Conservation (phyloP, 768 basidiomycete species). For the Hygrophoropsis aurantiaca region DNA sequence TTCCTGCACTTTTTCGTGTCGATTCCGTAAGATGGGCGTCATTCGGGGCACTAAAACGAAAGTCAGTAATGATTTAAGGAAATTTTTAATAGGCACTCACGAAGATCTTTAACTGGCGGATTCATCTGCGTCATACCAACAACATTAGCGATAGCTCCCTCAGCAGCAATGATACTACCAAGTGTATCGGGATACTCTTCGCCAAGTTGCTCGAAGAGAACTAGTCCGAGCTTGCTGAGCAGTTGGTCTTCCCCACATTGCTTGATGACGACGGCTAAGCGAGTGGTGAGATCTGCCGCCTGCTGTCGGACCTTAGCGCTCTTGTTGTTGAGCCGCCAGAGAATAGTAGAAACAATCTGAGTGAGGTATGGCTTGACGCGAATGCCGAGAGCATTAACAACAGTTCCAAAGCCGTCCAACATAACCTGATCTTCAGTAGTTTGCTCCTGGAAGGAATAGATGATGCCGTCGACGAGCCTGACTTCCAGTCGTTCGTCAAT, state of each 20-base stretch:
- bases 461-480: conserved; percentile 95
- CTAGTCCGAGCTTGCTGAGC: conserved; percentile 92
- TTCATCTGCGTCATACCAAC: conserved; percentile 99
- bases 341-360: conserved; percentile 97
- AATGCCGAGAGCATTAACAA: conserved; percentile 94
- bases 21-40: conserved; percentile 99
- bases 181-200: conserved; percentile 99
- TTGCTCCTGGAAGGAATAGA: conserved; percentile 99
- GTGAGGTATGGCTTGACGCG: conserved; percentile 98
- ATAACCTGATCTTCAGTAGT: conserved; percentile 99
- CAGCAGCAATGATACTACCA: conserved; percentile 98
- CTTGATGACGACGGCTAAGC: conserved; percentile 96
- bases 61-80: conserved; percentile 5
- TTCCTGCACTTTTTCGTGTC: conserved; percentile 99
- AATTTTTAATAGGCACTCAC: conserved; percentile 52
- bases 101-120: conserved; percentile 96
- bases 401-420: conserved; percentile 97
- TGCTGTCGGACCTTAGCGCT: conserved; percentile 98
- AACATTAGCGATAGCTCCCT: conserved; percentile 98
- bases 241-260: conserved; percentile 97
- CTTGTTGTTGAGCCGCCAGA: conserved; percentile 99
- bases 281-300: conserved; percentile 97
- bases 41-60: conserved; percentile 85
- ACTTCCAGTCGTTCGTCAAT: conserved; percentile 96
- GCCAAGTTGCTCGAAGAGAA: conserved; percentile 96